Evolutionary conservation across 257 asterid species (phyloP).

Genomic region (Fraxinus excelsior): DNA sequence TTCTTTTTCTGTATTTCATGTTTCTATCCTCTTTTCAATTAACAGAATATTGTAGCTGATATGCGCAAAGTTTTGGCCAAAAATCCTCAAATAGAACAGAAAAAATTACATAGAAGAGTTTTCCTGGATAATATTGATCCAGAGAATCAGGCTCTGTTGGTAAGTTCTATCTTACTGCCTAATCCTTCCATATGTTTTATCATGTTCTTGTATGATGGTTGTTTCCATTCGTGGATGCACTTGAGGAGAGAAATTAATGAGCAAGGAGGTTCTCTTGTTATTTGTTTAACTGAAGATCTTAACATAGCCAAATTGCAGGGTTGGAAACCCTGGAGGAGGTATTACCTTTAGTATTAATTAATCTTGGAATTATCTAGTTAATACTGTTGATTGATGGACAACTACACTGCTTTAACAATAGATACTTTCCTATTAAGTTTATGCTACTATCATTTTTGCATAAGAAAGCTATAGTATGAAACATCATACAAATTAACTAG

Average conservation of each 20-base stretch:
- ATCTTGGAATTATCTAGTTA: neutral
- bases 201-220: neutral
- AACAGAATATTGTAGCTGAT: conserved; percentile 88
- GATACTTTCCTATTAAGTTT: neutral
- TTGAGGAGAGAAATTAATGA: neutral
- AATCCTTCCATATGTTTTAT: neutral
- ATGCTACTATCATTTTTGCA: neutral
- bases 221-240: neutral
- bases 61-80: conserved; percentile 95
- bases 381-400: neutral
- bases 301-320: neutral
- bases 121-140: conserved; percentile 79
- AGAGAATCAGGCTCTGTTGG: conserved; percentile 92
- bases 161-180: conserved; percentile 32
- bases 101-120: conserved; percentile 87
- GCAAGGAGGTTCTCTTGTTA: neutral
- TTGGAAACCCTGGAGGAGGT: neutral
- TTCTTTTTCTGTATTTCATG: conserved; percentile 15
- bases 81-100: conserved; percentile 93
- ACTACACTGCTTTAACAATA: neutral
- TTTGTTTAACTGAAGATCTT: neutral
- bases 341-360: neutral
- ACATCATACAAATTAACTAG: neutral
- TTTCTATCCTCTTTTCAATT: conserved; percentile 2
- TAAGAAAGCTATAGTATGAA: neutral